These are phyloP conservation scores for Helicocarpus griseus DNA, from an alignment of 2,329 filamentous ascomycete species.

Conservation along the genomic window DNA sequence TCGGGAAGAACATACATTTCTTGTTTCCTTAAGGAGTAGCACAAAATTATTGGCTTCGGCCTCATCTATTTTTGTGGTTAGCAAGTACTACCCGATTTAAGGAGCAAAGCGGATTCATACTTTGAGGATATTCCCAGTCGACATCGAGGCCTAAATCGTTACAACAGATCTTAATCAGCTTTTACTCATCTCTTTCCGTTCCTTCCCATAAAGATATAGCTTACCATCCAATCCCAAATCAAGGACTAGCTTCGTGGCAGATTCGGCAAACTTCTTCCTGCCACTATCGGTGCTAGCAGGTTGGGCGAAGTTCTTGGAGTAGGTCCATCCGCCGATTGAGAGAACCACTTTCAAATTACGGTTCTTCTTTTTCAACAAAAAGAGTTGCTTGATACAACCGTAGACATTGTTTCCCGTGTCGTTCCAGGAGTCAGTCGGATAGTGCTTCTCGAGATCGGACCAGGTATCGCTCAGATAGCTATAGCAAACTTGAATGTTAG, in stretches of 20 bases:
- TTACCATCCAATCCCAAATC: conserved; percentile 61
- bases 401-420: conserved; percentile 64
- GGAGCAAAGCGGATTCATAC: conserved; percentile 14
- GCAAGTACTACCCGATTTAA: background rate
- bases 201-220: conserved; percentile 3
- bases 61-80: conserved; percentile 22
- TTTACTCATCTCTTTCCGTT: background rate
- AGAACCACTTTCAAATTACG: conserved; percentile 69
- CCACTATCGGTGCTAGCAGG: conserved; percentile 56
- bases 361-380: conserved; percentile 63
- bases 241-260: conserved; percentile 65
- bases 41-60: conserved; percentile 35
- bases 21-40: conserved; percentile 32
- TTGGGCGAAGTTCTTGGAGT: conserved; percentile 64
- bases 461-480: conserved; percentile 54
- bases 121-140: conserved; percentile 40
- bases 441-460: conserved; percentile 61
- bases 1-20: conserved; percentile 22
- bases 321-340: conserved; percentile 74
- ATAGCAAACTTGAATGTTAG: conserved; percentile 2
- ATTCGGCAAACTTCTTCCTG: conserved; percentile 57
- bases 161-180: conserved; percentile 2
- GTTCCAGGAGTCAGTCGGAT: conserved; percentile 56
- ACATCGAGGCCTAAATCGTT: conserved; percentile 31
- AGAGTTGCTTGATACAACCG: conserved; percentile 68